Evolutionary conservation across 768 basidiomycete species (phyloP).

Genomic region (Lentinula detonsa): DNA sequence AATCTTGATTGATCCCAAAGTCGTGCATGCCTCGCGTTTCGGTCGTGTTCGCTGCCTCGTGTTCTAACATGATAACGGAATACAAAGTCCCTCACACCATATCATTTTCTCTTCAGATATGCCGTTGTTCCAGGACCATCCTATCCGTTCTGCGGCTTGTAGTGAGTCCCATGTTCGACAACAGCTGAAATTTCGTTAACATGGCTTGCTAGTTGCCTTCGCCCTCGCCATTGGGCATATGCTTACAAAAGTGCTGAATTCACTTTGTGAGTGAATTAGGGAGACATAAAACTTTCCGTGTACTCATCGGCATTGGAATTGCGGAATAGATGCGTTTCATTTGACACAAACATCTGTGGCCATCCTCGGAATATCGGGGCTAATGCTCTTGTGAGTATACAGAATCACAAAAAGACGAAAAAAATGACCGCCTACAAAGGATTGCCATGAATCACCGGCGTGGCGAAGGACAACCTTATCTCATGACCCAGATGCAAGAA

Average conservation of each 20-base stretch:
- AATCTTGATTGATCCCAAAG: background rate
- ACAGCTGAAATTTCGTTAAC: background rate
- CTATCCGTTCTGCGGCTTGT: slow-evolving; percentile 36
- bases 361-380: slow-evolving; percentile 54
- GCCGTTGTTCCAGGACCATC: slow-evolving; percentile 46
- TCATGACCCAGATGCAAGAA: slow-evolving; percentile 67
- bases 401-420: background rate
- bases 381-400: slow-evolving; percentile 57
- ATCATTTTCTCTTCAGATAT: slow-evolving; percentile 18
- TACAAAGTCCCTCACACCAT: slow-evolving; percentile 7
- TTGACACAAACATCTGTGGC: slow-evolving; percentile 73
- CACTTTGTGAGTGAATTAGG: slow-evolving; percentile 29
- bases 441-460: slow-evolving; percentile 59
- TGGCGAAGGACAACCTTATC: slow-evolving; percentile 37
- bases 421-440: slow-evolving; percentile 26
- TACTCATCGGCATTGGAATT: background rate
- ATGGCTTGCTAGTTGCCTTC: slow-evolving; percentile 30
- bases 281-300: background rate
- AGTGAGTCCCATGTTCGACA: slow-evolving; percentile 19
- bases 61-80: slow-evolving; percentile 13
- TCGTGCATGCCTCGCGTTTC: background rate
- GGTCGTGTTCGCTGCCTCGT: slow-evolving; percentile 15
- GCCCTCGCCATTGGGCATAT: slow-evolving; percentile 45
- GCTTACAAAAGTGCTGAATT: slow-evolving; percentile 43
- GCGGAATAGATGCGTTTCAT: slow-evolving; percentile 48